These are phyloP conservation scores for Venturia pyrina DNA, from an alignment of 2,329 filamentous ascomycete genomes.

Conservation along the genomic window DNA sequence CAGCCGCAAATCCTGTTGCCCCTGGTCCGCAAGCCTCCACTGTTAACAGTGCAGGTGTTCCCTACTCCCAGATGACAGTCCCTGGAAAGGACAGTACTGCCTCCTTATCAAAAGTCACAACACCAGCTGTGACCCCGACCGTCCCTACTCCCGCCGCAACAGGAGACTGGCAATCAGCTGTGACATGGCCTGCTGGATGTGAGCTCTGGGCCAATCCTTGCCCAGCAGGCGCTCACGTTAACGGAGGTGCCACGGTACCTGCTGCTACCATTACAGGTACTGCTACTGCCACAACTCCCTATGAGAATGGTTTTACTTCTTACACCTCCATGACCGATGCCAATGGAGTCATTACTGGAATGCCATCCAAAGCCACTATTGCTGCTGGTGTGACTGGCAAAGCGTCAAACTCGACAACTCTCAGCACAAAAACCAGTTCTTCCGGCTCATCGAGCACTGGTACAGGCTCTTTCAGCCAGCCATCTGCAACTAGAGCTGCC, in stretches of 20 bases:
- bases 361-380: constrained; percentile 23
- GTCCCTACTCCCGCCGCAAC: neutral
- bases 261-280: neutral
- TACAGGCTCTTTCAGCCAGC: neutral
- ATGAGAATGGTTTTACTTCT: constrained; percentile 12
- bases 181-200: constrained; percentile 13
- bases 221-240: constrained; percentile 8
- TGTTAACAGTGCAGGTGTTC: neutral
- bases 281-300: neutral
- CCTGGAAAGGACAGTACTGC: neutral
- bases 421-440: neutral
- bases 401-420: neutral
- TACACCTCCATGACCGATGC: constrained; percentile 40
- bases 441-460: neutral
- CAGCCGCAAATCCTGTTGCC: neutral
- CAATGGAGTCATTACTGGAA: constrained; percentile 39
- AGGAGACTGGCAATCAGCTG: constrained; percentile 9
- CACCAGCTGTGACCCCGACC: neutral
- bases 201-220: constrained; percentile 13
- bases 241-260: constrained; percentile 1
- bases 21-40: neutral
- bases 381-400: constrained; percentile 1
- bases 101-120: neutral
- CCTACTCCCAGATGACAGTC: constrained; percentile 5
- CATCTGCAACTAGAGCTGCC: neutral